Conservation (phyloP, 2,329 filamentous ascomycete genomes). For the Tolypocladium sp. region DNA sequence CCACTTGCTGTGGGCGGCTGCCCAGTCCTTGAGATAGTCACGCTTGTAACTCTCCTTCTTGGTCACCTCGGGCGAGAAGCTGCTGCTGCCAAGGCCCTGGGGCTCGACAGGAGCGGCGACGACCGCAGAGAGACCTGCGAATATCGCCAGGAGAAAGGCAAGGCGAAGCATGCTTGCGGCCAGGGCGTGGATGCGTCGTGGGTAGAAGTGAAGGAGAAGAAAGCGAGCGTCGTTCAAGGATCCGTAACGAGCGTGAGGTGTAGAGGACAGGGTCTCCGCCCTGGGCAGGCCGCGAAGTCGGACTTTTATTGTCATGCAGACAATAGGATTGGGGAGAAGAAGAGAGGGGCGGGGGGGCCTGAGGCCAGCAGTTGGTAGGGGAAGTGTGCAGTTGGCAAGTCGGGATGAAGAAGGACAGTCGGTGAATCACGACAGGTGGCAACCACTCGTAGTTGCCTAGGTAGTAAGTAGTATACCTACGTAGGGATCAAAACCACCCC, state of each 20-base stretch:
- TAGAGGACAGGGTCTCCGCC: background rate
- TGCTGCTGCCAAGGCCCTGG: background rate
- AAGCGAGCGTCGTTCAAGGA: background rate
- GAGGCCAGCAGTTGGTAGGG: background rate
- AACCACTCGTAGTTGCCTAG: background rate
- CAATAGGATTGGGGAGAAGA: background rate
- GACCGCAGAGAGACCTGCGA: background rate
- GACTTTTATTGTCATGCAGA: background rate
- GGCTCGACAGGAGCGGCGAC: background rate
- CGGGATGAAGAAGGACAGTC: background rate
- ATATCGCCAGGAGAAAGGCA: background rate
- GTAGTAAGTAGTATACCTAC: too few species aligned
- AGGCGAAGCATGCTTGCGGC: background rate
- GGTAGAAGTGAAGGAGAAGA: background rate
- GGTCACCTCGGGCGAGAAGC: slow-evolving; percentile 19
- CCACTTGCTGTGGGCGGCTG: slow-evolving; percentile 24
- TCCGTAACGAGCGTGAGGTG: background rate
- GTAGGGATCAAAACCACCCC: background rate
- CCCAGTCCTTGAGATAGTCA: slow-evolving; percentile 23
- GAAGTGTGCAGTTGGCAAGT: background rate
- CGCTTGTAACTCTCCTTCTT: slow-evolving; percentile 12
- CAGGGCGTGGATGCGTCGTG: background rate
- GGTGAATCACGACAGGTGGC: background rate
- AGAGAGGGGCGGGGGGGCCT: background rate
- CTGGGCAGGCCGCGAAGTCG: background rate